Base-by-base conservation (phyloP, 2,329 filamentous ascomycete species). In the Phialophora tarda region DNA sequence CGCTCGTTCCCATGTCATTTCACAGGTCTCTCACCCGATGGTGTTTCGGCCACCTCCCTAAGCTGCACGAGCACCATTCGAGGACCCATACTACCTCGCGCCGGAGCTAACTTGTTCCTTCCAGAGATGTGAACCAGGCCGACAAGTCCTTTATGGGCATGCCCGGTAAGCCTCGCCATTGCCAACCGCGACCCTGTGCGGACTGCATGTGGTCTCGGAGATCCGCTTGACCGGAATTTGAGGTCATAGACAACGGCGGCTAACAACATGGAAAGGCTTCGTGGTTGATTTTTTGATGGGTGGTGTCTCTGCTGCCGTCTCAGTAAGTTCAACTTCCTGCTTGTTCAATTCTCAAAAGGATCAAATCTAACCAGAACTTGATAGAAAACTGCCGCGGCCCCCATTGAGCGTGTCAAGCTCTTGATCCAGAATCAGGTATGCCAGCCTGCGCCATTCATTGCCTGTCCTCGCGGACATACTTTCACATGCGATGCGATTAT, bases 371-470 rank as follows among this genome's bases (percentile, higher is more conserved):
- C 66, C 60, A 38, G 7, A 23, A 28, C 7, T 26, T 53, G 1
- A 47, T 32, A 72, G 70, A 99, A 99, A 93, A 99, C 95, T 77
- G 95, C 95, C 80, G 95, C 95, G 82, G 95, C 95, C 85, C 95
- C 95, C 85, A 99, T 99, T 78, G 95, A 99, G 93, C 95, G 95
- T 93, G 91, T 99, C 86, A 99, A 99, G 93, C 95, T 99, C 81
- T 92, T 99, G 81, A 96, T 99, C 87, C 95, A 99, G 89, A 99
- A 99, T 88, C 95, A 99, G 91, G 93, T 97, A 89, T 75, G 92
- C 86, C 63, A 63, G 67, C 28, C 53, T 67, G 59, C 48, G 41
- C 21, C 57, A 23, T 24, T 17, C 57, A n/a, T 47, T 23, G 30
- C 47, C 34, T 38, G n/a, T 12, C 30, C 59, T 24, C 23, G n/a